Evolutionary conservation across 768 basidiomycete genomes (phyloP).

Genomic region (Coprinopsis sp.): DNA sequence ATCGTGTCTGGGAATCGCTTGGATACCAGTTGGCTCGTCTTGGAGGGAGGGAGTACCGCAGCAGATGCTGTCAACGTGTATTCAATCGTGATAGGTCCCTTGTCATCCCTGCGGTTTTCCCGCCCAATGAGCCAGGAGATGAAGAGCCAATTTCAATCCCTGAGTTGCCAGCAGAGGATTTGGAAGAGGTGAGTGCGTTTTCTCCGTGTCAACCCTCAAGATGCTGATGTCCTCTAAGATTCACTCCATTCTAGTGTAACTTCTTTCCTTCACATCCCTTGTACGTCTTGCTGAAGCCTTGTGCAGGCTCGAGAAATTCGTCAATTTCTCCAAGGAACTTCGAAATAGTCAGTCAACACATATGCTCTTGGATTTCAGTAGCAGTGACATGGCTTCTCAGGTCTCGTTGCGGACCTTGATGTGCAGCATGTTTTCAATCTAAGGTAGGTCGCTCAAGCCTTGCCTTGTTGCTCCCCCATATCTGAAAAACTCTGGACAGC

Average conservation of each 20-base stretch:
- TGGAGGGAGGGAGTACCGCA: slow-evolving; percentile 40
- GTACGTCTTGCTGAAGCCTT: neutral
- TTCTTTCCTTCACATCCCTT: neutral
- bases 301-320: slow-evolving; percentile 39
- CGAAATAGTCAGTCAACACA: neutral
- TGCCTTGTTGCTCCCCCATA: neutral
- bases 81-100: slow-evolving; percentile 31
- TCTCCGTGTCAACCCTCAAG: neutral
- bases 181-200: slow-evolving; percentile 35
- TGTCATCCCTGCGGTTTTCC: slow-evolving; percentile 41
- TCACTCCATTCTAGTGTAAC: slow-evolving; percentile 50
- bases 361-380: neutral
- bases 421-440: slow-evolving; percentile 37
- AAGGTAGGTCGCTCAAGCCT: slow-evolving; percentile 26
- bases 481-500: slow-evolving; percentile 14
- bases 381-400: too few species aligned
- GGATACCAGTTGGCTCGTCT: slow-evolving; percentile 27
- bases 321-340: slow-evolving; percentile 33
- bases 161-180: slow-evolving; percentile 37
- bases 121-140: slow-evolving; percentile 16
- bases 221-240: slow-evolving; percentile 29
- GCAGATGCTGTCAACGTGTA: slow-evolving; percentile 1
- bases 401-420: slow-evolving; percentile 49
- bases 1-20: slow-evolving; percentile 30
- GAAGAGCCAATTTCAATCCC: slow-evolving; percentile 17